Percentiles rank a stretch among this genome's conserved stretches.
phyloP scores from a whole-genome alignment of 257 asterid genomes.

The Apocynum venetum region DNA sequence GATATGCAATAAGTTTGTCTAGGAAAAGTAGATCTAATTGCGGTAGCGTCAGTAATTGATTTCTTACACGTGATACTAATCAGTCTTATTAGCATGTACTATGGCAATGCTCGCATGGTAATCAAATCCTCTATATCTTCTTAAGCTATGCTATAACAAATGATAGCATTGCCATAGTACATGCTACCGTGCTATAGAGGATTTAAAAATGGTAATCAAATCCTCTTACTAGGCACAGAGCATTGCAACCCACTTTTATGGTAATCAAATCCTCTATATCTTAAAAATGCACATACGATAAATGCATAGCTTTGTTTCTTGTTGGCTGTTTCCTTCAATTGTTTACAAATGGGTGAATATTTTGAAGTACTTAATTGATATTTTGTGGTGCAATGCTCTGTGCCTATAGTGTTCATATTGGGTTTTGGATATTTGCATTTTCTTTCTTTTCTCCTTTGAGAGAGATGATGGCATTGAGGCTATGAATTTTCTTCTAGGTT shows the following conservation, averaged over 20 bases:
- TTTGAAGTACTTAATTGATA: neutral
- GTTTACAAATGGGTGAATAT: neutral
- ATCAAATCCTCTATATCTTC: neutral
- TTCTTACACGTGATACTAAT: neutral
- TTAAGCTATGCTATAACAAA: no score
- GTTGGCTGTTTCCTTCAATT: neutral
- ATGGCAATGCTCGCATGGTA: neutral
- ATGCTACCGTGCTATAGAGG: no score
- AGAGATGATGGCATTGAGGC: neutral
- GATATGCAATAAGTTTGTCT: neutral
- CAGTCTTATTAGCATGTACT: neutral
- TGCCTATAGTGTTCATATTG: neutral
- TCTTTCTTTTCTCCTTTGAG: no score
- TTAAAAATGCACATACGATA: neutral
- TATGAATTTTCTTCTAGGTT: conserved; percentile 22
- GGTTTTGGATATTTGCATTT: neutral
- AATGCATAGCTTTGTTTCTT: neutral
- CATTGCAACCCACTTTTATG: neutral
- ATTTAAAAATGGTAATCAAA: no score
- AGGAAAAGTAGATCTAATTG: neutral
- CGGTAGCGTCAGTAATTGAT: neutral
- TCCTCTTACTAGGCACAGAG: no score
- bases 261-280: neutral
- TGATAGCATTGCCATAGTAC: no score
- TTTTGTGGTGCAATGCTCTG: neutral